Conservation (phyloP, 768 basidiomycete species). For the Hygrophorus russula region DNA sequence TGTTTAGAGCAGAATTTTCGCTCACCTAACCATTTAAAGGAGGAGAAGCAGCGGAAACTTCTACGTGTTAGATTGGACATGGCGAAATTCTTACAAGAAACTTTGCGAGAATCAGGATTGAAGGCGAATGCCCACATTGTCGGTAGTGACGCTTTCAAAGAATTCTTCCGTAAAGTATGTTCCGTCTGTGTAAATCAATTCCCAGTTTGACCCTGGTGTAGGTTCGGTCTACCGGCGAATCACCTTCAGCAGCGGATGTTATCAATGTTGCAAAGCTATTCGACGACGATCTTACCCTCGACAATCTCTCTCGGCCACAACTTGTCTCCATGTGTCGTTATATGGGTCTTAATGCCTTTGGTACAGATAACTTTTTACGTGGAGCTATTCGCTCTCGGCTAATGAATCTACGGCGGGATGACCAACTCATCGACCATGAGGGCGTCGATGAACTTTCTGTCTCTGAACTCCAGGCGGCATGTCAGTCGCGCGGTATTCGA, state of each 20-base stretch:
- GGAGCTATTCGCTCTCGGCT: conserved; percentile 82
- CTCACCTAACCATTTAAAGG: conserved; percentile 31
- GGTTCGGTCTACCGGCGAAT: conserved; percentile 93
- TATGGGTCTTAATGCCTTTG: conserved; percentile 97
- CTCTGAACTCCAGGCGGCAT: conserved; percentile 84
- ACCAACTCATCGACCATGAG: conserved; percentile 84
- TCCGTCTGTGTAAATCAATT: background rate
- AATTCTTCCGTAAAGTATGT: conserved; percentile 93
- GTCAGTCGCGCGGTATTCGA: conserved; percentile 88
- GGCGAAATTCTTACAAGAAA: conserved; percentile 99
- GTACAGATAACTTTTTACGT: conserved; percentile 96
- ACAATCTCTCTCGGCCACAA: conserved; percentile 97
- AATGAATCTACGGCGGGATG: conserved; percentile 77
- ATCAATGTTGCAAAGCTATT: conserved; percentile 94
- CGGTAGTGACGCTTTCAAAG: conserved; percentile 92
- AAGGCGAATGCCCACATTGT: conserved; percentile 91
- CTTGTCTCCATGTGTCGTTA: conserved; percentile 95
- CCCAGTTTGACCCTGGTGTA: conserved; percentile 14
- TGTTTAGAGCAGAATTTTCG: background rate
- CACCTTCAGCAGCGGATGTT: conserved; percentile 79
- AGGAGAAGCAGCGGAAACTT: conserved; percentile 94
- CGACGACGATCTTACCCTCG: conserved; percentile 94
- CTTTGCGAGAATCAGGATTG: conserved; percentile 85
- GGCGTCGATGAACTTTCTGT: conserved; percentile 88
- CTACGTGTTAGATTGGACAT: conserved; percentile 92